Percentiles rank a stretch among this genome's conserved stretches.
phyloP scores from a whole-genome alignment of 345 rosid species.

The Eucalyptus marginata region DNA sequence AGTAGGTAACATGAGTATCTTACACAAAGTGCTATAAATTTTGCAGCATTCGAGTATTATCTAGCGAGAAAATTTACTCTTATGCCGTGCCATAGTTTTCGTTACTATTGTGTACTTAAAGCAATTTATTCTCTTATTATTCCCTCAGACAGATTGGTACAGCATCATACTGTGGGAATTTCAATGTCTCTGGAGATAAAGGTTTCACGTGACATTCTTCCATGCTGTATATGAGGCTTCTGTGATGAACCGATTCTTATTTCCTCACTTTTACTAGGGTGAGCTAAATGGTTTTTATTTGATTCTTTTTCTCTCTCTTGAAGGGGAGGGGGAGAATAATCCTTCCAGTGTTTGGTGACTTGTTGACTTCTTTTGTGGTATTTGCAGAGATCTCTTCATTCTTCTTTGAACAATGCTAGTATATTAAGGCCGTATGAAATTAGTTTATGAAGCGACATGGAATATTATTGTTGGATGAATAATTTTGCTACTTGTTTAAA shows the following conservation, averaged over 20 bases:
- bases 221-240: not conserved
- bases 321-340: not conserved
- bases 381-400: not conserved
- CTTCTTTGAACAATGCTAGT: not conserved
- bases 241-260: not conserved
- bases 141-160: not conserved
- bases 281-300: not conserved
- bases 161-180: not conserved
- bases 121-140: not conserved
- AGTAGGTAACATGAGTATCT: not conserved
- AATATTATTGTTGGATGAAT: not conserved
- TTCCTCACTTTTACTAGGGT: not conserved
- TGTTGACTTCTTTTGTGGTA: not conserved
- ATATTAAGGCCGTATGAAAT: not conserved
- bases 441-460: not conserved
- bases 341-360: not conserved
- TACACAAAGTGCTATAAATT: not conserved
- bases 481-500: not conserved
- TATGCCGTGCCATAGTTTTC: not conserved
- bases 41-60: not conserved
- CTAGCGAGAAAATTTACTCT: not conserved
- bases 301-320: not conserved
- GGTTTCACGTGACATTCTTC: not conserved
- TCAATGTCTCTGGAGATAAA: not conserved
- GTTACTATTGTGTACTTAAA: not conserved